phyloP scores from a whole-genome alignment of 371 early-diverging fungal genomes.

The Mortierella sp. region DNA sequence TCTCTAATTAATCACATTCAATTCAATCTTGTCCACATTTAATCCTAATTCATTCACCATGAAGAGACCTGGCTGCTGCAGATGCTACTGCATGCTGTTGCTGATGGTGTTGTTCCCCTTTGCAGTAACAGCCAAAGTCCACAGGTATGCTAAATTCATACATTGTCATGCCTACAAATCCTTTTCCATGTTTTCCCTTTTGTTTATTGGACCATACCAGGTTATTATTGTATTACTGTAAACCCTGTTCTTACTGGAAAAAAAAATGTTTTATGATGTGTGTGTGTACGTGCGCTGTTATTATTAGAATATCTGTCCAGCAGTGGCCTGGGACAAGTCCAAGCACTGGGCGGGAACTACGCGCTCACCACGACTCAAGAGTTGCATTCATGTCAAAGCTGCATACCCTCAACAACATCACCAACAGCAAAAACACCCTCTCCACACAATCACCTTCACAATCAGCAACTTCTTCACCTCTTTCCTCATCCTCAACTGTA shows the following conservation, averaged over 20 bases:
- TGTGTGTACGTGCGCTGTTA: no score
- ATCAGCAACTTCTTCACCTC: neutral
- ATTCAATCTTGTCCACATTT: no score
- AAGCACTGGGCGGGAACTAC: conserved; percentile 22
- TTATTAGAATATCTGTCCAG: conserved; percentile 42
- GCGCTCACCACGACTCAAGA: conserved; percentile 36
- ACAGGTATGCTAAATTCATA: conserved; percentile 8
- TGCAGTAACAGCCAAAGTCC: conserved; percentile 22
- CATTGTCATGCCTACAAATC: no score
- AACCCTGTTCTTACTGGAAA: no score
- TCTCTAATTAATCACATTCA: neutral
- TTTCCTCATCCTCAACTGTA: neutral
- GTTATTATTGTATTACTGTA: neutral
- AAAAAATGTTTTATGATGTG: no score
- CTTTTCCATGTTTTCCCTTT: neutral
- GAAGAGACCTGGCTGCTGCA: conserved; percentile 16
- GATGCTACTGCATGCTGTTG: conserved; percentile 38
- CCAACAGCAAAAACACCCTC: neutral
- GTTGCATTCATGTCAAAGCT: conserved; percentile 46
- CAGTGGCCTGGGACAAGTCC: conserved; percentile 33
- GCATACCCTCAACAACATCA: conserved; percentile 12
- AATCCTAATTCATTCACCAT: conserved; percentile 1
- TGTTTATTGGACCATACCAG: conserved; percentile 19
- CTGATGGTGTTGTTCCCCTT: conserved; percentile 31
- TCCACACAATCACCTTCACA: neutral